These are phyloP conservation scores for Phallus indusiatus DNA, from an alignment of 768 basidiomycete genomes.

Conservation along the genomic window DNA sequence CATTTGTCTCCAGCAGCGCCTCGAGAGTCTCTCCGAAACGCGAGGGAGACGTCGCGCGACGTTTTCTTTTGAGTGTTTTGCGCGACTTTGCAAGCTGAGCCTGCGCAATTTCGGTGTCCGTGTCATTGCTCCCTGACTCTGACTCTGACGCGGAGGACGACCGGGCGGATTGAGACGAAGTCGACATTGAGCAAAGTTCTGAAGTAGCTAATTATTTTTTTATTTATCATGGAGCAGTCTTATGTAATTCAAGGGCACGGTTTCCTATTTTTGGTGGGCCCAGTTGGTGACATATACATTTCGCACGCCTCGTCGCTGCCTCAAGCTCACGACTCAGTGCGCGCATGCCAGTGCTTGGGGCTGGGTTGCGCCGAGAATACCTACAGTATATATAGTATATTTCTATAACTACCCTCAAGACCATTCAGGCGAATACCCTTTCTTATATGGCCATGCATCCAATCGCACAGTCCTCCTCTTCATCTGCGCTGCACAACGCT, in stretches of 20 bases:
- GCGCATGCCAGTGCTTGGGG: background rate
- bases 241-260: too few species aligned
- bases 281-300: too few species aligned
- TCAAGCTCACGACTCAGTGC: background rate
- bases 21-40: conserved; percentile 71
- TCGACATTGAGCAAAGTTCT: too few species aligned
- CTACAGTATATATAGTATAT: background rate
- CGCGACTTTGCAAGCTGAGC: conserved; percentile 55
- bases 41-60: conserved; percentile 64
- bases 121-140: conserved; percentile 28
- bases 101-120: conserved; percentile 55
- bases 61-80: conserved; percentile 76
- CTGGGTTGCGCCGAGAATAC: background rate
- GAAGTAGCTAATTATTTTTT: too few species aligned
- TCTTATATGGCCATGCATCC: background rate
- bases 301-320: background rate
- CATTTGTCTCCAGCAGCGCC: conserved; percentile 59
- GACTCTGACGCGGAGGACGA: conserved; percentile 17
- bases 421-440: background rate
- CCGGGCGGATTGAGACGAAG: conserved; percentile 9
- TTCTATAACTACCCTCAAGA: background rate
- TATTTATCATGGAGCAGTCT: too few species aligned
- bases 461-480: background rate
- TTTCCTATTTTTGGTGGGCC: too few species aligned
- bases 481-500: conserved; percentile 20